Base-by-base conservation (phyloP, 495 filamentous ascomycete species). In the Antarctomyces pellizariae region DNA sequence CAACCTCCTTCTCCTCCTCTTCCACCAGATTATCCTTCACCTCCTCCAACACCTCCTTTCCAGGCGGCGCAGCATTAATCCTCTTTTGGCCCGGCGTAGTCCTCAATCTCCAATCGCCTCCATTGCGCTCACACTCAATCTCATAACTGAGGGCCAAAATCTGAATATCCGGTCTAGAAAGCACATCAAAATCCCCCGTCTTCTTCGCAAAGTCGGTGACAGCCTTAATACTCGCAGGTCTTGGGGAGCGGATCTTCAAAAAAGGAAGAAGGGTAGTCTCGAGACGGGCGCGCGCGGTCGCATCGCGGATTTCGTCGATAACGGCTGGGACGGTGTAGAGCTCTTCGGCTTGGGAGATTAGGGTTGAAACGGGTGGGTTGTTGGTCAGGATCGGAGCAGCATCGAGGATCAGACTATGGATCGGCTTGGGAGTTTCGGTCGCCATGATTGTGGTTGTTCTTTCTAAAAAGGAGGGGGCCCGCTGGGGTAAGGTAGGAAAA, bases 121-220 rank as follows among this genome's bases (percentile, higher is more conserved):
- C 64, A 43, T 84, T 84, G 30, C 64, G 56, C 48, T 89, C 76
- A 33, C 76, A 67, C 36, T 92, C 79, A 8, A 95, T 39, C 41
- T 97, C 86, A 42, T 92, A 95, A 2, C 80, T 73, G 16, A 99
- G 56, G 3, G 84, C 86, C 36, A 95, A 54, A 18, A 95, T 57
- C 34, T 84, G 69, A 23, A 95, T 52, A 68, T 99, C 86, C 3
- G 77, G 71, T 42, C 59, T 67, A 46, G 79, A 90, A 22, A 99
- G 51, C 3, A 91, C 80, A 15, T 72, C 60, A 20, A 76, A 64
- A 42, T 99, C 86, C 31, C 86, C 86, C 1, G 86, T 95, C 48
- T 68, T 78, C 22, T 71, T 64, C 26, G 83, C 75, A 48, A 95
- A 92, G 32, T 80, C 71, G 28, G 64, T 69, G n/a, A 92, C 56